These are phyloP conservation scores for Dictyostelium capitatum DNA, from an alignment of 78 protist genomes.

Conservation along the genomic window DNA sequence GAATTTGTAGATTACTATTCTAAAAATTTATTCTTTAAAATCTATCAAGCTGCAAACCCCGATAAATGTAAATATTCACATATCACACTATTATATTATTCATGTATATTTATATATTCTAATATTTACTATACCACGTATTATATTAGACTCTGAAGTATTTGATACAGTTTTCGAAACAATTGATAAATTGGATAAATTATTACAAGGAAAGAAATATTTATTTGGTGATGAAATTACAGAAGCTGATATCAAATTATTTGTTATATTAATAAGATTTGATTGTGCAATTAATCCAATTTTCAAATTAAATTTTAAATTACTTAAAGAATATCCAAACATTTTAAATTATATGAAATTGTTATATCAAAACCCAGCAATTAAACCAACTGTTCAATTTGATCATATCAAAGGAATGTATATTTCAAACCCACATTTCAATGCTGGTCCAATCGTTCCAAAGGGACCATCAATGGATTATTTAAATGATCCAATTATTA, in stretches of 20 bases:
- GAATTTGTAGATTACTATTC: conserved; percentile 69
- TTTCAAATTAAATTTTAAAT: conserved; percentile 84
- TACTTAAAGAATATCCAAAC: conserved; percentile 87
- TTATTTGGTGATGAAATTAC: conserved; percentile 86
- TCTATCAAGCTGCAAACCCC: conserved; percentile 4
- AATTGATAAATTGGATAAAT: conserved; percentile 79
- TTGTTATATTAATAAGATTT: conserved; percentile 90
- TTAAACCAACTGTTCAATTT: conserved; percentile 70
- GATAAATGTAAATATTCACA: conserved; percentile 8
- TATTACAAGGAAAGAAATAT: conserved; percentile 68
- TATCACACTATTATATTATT: no score
- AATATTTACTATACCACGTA: background rate
- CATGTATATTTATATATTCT: no score
- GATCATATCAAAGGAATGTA: conserved; percentile 91
- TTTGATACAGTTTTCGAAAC: conserved; percentile 72
- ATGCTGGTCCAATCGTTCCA: conserved; percentile 70
- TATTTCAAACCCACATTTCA: conserved; percentile 67
- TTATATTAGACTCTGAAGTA: conserved; percentile 79
- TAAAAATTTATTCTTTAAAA: conserved; percentile 6
- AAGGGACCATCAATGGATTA: conserved; percentile 65
- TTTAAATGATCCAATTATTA: conserved; percentile 9
- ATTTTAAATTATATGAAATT: conserved; percentile 79
- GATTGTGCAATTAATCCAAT: conserved; percentile 87
- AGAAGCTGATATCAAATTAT: conserved; percentile 93
- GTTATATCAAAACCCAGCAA: conserved; percentile 79